Conservation (phyloP, 192 early-diverging fungal genomes). For the Backusella tuberculispora region DNA sequence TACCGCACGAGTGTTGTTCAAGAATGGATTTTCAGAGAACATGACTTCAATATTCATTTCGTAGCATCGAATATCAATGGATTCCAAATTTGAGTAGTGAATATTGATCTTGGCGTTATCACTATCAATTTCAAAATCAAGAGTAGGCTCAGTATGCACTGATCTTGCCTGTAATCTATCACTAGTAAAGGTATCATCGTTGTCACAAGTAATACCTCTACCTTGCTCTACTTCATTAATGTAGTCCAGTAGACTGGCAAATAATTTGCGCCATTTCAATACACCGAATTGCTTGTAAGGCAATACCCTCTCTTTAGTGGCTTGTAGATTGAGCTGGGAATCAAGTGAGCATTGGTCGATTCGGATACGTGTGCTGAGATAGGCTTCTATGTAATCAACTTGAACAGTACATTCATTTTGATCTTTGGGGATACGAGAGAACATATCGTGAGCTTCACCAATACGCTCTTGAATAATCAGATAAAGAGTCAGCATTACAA, state of each 20-base stretch:
- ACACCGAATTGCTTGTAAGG: conserved; percentile 46
- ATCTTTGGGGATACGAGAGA: conserved; percentile 26
- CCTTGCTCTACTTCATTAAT: conserved; percentile 37
- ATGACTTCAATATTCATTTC: conserved; percentile 53
- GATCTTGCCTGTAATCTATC: conserved; percentile 18
- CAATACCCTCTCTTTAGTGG: conserved; percentile 25
- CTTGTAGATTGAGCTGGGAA: conserved; percentile 21
- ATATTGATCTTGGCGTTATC: conserved; percentile 32
- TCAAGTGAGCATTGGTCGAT: not conserved
- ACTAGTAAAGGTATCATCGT: not conserved
- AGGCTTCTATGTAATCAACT: conserved; percentile 50
- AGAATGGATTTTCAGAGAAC: conserved; percentile 51
- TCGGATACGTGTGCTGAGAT: conserved; percentile 47
- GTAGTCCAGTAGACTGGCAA: conserved; percentile 44
- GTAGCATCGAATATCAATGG: conserved; percentile 47
- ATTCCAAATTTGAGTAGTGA: conserved; percentile 38
- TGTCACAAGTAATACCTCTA: not conserved
- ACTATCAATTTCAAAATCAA: conserved; percentile 44
- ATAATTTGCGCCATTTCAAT: conserved; percentile 45
- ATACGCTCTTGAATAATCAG: conserved; percentile 52
- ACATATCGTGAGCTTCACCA: conserved; percentile 37
- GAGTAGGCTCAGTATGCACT: conserved; percentile 35
- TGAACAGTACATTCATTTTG: conserved; percentile 36
- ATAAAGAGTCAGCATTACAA: conserved; percentile 44
- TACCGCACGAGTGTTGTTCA: conserved; percentile 16